Base-by-base conservation (phyloP, 805 yeast species). In the Ogataea naganishii region DNA sequence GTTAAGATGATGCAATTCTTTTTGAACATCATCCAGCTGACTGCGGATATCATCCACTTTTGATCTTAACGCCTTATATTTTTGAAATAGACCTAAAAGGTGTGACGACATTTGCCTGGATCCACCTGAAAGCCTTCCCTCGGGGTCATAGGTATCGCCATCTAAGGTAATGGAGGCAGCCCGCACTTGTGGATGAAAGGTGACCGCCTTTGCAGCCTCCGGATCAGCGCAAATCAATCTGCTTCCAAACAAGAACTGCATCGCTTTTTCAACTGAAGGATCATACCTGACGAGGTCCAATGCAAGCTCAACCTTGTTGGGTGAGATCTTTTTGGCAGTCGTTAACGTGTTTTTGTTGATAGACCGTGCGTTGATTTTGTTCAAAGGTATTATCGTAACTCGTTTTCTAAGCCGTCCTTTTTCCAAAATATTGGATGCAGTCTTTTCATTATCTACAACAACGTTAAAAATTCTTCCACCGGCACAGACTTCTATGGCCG, bases 121-220 rank as follows among this genome's bases (percentile, higher is more conserved):
- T n/a, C 97, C 97, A 27, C 99, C 99, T 1, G 96, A 82, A 17
- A 92, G 62, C 6, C 95, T 83, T 11, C 99, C 99, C 41, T 80
- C 85, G 0, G 98, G 98, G 49, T 92, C 98, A 56, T 88, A 92
- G 8, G 80, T 70, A 52, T 92, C 98, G 30, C 98, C 99, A 31
- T 86, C 88, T 20, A 82, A 52, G 0, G 99, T 92, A 11, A 94
- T 85, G 18, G 94, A 78, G 44, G 86, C 75, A 1, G 88, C 66
- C 38, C 84, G 67, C 11, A 89, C 75, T 32, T 73, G 69, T 1
- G 89, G 92, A 50, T 88, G 76, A 51, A 86, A 85, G 0, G 96
- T 84, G n/a, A 92, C 80, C 27, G 66, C 64, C 42, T 88, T 80
- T 1, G 98, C 97, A 1, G 94, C 76, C 11, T 80, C 79, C 0